Evolutionary conservation across 345 rosid genomes (phyloP), one percentile per base, ranked within the genome.

Genomic region (Toxicodendron radicans): DNA sequence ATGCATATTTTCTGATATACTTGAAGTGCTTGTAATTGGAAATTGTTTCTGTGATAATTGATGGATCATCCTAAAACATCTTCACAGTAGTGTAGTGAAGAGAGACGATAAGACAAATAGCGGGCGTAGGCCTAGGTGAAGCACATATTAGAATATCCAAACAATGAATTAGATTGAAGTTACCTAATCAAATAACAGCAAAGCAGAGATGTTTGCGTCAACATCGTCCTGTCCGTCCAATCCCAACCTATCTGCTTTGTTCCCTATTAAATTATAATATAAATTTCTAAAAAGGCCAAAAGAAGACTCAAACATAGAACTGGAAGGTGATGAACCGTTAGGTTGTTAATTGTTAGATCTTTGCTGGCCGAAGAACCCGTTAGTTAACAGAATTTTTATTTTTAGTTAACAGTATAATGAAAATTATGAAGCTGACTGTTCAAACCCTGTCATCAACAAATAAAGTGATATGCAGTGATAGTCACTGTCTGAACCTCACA

Each of bases 221-320:
- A 60, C 83, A 77, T 84, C 81, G 85, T 48, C 78, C 51, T 75
- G 85, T 84, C 85, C 81, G 78, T 68, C 83, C 67, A 45, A 20
- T 64, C 62, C 67, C 75, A 27, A 33, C 51, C 57, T 61, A 70
- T 66, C 76, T 59, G 1, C 71, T 11, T 64, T 33, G 10, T 61
- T 21, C 41, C 51, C n/a, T 8, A 3, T 64, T 1, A 46, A 14
- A 70, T 11, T 38, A 33, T 33, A 33, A 51, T 14, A 11, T 49
- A 14, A 13, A 35, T 35, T 4, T 35, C 7, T 35, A 21, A 58
- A 10, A 11, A 14, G 43, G 18, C 7, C 24, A 51, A 23, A 45
- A 48, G 12, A 23, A 14, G 2, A 2, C 23, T 21, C 3, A 1
- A 9, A 49, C 3, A 10, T 35, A 11, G 32, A 67, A 52, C 62